Evolutionary conservation across 2,329 filamentous ascomycete species (phyloP), one percentile per base, ranked within the genome.

Genomic region (Fusarium redolens): DNA sequence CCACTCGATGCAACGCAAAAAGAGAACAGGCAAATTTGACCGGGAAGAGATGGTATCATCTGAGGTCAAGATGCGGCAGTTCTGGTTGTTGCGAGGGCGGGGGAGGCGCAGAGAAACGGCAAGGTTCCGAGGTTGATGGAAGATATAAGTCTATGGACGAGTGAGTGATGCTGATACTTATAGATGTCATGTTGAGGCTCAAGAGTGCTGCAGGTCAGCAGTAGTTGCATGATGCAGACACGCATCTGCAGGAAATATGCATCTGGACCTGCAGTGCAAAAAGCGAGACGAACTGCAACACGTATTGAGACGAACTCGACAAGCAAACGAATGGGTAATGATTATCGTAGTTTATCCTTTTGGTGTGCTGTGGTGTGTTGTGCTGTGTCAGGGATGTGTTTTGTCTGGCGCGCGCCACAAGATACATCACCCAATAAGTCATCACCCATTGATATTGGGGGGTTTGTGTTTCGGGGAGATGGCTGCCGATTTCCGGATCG

Each of bases 391-490:
- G 65, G 73, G 72, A 72, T 72, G 41, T 65, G 75, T 77, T 77
- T 77, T 72, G 71, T 75, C 68, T 76, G 72, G 75, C 75, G 75
- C 75, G 75, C 75, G 75, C 75, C 69, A 72, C 60, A 73, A 71
- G 61, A 30, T 38, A 28, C 6, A 70, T 58, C 60, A 48, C 41
- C 40, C 68, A 65, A 58, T 54, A 38, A 61, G 40, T 48, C 43
- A 48, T 57, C 41, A 50, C 52, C 22, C 31, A 63, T 37, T n/a
- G 37, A 47, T 28, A n/a, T 58, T 50, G 44, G 51, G 51, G 51
- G 59, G 50, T 33, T 58, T 59, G 54, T 60, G 64, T 67, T 72
- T 73, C 66, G 66, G 70, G 71, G 70, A 59, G 66, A 58, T 52
- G 61, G 45, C 51, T 35, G 45, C 55, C 69, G 69, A 72, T 72